A percentile compares a stretch with the other conserved stretches of the same genome.
These are phyloP conservation scores for Pseudodiploospora longispora DNA, from an alignment of 2,329 filamentous ascomycete species.

Conservation along the genomic window DNA sequence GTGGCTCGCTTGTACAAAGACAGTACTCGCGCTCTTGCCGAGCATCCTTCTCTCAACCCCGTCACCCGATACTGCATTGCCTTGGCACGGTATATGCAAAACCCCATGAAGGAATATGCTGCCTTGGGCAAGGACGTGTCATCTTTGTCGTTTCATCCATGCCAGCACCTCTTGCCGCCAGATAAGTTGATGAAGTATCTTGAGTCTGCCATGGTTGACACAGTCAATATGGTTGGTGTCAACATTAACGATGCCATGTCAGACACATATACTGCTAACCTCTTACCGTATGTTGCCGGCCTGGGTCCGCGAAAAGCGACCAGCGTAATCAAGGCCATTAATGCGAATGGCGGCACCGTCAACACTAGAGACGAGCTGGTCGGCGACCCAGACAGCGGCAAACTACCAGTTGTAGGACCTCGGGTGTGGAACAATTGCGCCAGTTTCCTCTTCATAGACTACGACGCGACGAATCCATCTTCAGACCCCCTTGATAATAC, in stretches of 20 bases:
- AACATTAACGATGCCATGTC: conserved; percentile 87
- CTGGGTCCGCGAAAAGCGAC: conserved; percentile 87
- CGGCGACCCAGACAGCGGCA: conserved; percentile 74
- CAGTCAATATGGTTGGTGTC: conserved; percentile 93
- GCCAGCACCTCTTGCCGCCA: conserved; percentile 78
- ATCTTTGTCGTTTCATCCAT: conserved; percentile 81
- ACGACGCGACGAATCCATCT: conserved; percentile 70
- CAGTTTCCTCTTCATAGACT: conserved; percentile 87
- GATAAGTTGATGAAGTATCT: conserved; percentile 81
- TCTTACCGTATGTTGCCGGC: conserved; percentile 85
- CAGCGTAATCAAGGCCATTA: conserved; percentile 67
- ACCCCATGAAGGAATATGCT: conserved; percentile 93
- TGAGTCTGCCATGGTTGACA: conserved; percentile 96
- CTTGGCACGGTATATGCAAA: conserved; percentile 85
- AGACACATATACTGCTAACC: conserved; percentile 73
- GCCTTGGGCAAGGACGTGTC: conserved; percentile 81
- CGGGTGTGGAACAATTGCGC: conserved; percentile 96
- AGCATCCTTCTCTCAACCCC: conserved; percentile 73
- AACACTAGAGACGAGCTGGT: conserved; percentile 80
- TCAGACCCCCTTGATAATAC: conserved; percentile 95
- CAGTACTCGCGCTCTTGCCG: conserved; percentile 67
- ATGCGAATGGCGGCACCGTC: conserved; percentile 80
- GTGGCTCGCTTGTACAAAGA: conserved; percentile 94
- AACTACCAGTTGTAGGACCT: conserved; percentile 72
- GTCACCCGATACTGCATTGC: conserved; percentile 85